A percentile compares a stretch with the other conserved stretches of the same genome.
Evolutionary conservation across 2,329 filamentous ascomycete species (phyloP).

Genomic region (Epichloe sp.): DNA sequence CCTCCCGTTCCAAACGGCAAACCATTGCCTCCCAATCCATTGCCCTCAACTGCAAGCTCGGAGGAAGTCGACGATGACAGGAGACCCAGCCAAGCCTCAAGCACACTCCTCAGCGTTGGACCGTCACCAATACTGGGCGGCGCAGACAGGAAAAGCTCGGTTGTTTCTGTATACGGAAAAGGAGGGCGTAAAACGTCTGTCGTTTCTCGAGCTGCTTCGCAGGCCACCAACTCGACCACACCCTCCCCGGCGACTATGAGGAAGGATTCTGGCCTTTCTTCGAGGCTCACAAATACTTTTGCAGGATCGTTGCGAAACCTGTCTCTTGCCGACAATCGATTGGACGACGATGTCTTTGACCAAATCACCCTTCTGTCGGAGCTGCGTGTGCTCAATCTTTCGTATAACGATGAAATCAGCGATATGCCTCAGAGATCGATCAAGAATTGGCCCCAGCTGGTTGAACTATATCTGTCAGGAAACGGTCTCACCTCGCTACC

Average conservation of each 20-base stretch:
- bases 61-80: constrained; percentile 63
- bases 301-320: constrained; percentile 72
- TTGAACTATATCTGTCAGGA: constrained; percentile 87
- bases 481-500: constrained; percentile 88
- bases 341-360: constrained; percentile 92
- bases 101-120: constrained; percentile 60
- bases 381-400: constrained; percentile 78
- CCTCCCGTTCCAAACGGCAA: constrained; percentile 26
- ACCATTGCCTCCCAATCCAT: constrained; percentile 24
- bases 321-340: constrained; percentile 82
- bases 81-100: constrained; percentile 75
- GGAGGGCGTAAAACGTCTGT: constrained; percentile 77
- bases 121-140: constrained; percentile 52
- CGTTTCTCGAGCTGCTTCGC: constrained; percentile 49
- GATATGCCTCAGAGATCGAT: constrained; percentile 85
- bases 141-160: constrained; percentile 64
- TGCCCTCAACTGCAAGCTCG: constrained; percentile 54
- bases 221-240: constrained; percentile 30
- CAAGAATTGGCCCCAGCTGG: constrained; percentile 76
- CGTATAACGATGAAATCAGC: constrained; percentile 78
- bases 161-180: constrained; percentile 68
- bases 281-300: constrained; percentile 73
- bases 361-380: constrained; percentile 74
- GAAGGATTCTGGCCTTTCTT: constrained; percentile 83
- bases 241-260: constrained; percentile 43